Base-by-base conservation (phyloP, 2,329 filamentous ascomycete genomes). In the Colletotrichum tofieldiae region DNA sequence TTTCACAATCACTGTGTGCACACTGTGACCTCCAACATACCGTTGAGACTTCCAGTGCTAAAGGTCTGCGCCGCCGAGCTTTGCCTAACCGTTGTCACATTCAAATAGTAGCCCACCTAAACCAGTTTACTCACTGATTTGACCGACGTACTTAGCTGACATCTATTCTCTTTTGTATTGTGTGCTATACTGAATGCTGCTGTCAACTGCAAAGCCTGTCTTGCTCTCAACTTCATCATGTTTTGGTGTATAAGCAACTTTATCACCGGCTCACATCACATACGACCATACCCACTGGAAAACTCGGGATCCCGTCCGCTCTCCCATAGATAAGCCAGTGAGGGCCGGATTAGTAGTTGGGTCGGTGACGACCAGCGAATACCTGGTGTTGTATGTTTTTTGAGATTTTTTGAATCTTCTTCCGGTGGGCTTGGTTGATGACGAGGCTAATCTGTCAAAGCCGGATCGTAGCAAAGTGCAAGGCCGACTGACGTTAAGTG, bases 271-370 rank as follows among this genome's bases (percentile, higher is more conserved):
- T 26, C 23, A 26, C 29, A 32, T 32, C 52, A 69, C 66, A 69
- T 69, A 58, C 66, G 60, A 65, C 66, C 66, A 69, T 69, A 69
- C 66, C 66, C 66, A 65, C 43, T 65, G 66, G 66, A 69, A 23
- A 69, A 69, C 66, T 69, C 67, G 67, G 62, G 67, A 70, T 70
- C 67, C 67, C 67, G 67, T 70, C 67, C 67, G 67, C 67, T 70
- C 67, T 70, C 67, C 67, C 67, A 65, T 70, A 65, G 67, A 70
- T 65, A 70, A 70, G 52, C 60, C 61, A 60, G 29, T 59, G 67
- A 65, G 66, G 59, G 66, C 66, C 49, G 60, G 66, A 68, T 39
- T 58, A 58, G 66, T 68, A 68, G 66, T 68, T 63, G 59, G 66
- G 59, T 68, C 66, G 66, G 59, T 64, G 29, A 32, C 29, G 29